Evolutionary conservation across 805 yeast genomes (phyloP).

Genomic region (Yamadazyma tumulicola): DNA sequence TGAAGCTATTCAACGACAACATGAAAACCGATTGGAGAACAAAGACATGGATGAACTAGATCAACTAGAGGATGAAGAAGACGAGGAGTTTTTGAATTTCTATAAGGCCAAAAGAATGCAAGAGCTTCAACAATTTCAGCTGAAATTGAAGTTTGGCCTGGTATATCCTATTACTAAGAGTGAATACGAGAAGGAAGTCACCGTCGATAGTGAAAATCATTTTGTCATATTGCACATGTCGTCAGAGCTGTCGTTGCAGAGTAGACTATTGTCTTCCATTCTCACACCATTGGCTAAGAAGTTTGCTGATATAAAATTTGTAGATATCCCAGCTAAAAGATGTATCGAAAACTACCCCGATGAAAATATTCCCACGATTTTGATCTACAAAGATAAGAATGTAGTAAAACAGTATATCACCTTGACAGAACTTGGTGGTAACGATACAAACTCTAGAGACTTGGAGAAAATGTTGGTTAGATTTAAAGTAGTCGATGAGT

Average conservation of each 20-base stretch:
- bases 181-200: conserved; percentile 82
- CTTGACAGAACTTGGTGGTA: conserved; percentile 79
- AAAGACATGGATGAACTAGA: conserved; percentile 79
- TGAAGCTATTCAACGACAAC: conserved; percentile 75
- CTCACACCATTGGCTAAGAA: conserved; percentile 56
- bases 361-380: conserved; percentile 82
- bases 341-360: conserved; percentile 94
- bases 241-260: conserved; percentile 63
- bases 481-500: conserved; percentile 58
- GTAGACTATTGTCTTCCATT: conserved; percentile 64
- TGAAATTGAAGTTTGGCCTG: conserved; percentile 63
- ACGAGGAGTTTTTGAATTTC: conserved; percentile 78
- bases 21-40: conserved; percentile 76
- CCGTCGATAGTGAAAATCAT: conserved; percentile 66
- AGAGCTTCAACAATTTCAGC: conserved; percentile 63
- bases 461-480: conserved; percentile 70
- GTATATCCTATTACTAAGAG: conserved; percentile 80
- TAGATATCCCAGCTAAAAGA: conserved; percentile 85
- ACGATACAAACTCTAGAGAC: conserved; percentile 64
- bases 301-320: conserved; percentile 81
- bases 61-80: conserved; percentile 88
- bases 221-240: conserved; percentile 80
- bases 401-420: conserved; percentile 82
- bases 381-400: conserved; percentile 74
- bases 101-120: conserved; percentile 75